Base-by-base conservation (phyloP, 495 filamentous ascomycete species). In the Pyronema domesticum region DNA sequence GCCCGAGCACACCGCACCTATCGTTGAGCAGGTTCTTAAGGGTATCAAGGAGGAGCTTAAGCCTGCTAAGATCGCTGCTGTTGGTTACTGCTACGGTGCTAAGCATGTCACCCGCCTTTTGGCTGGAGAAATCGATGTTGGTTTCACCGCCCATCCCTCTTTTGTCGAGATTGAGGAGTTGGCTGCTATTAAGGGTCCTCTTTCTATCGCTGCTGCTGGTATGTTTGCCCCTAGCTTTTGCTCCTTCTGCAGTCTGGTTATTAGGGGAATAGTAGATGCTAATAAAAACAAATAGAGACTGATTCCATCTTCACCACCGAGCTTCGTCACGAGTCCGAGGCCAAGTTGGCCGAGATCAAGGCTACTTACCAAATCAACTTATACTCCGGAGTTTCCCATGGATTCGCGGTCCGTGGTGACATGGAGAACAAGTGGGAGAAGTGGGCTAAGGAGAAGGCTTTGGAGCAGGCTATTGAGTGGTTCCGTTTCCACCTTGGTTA, bases 401-500 rank as follows among this genome's bases (percentile, higher is more conserved):
- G 88, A 7, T 95, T 93, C 60, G 71, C 81, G n/a, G 80, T 89
- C 19, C 74, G 85, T 34, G 70, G 73, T 37, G 84, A 91, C 60
- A 57, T 76, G 40, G 75, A 57, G 58, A 73, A 80, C 53, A 77
- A 75, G 64, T 51, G 69, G 42, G 67, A 76, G 67, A 85, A 80
- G 72, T 91, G 74, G 57, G 82, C 85, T 47, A 89, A 88, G 75
- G 85, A 95, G 72, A 78, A 82, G 71, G 86, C 86, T 23, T 91
- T 91, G 64, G 63, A 74, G 53, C 86, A 93, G 72, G 85, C 86
- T 51, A 72, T 88, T 45, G 63, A 67, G 46, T 94, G 87, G 86
- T 91, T 93, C 62, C 11, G 19, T 74, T 42, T 53, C 36, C 30
- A 83, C 47, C 47, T 50, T 17, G 39, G 39, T 42, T 42, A 42